A percentile compares a stretch with the other conserved stretches of the same genome.
phyloP scores from a whole-genome alignment of 345 rosid genomes.

The Linum tenue region DNA sequence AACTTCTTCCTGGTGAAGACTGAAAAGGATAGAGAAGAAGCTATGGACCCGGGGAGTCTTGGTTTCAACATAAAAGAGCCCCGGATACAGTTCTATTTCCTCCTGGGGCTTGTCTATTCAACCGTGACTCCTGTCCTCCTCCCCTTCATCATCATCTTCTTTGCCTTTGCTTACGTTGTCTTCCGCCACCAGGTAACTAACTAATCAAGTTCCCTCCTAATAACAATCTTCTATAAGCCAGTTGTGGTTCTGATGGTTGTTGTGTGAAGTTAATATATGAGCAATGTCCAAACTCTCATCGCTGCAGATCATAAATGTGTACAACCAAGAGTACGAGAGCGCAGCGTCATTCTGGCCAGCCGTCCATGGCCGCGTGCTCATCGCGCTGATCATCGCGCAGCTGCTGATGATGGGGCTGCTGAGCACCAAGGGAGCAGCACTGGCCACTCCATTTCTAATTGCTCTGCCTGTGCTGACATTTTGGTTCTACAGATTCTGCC shows the following conservation, averaged over 20 bases:
- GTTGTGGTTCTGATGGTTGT: not conserved
- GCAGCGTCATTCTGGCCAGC: conserved; percentile 93
- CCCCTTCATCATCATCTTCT: conserved; percentile 78
- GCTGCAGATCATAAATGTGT: conserved; percentile 26
- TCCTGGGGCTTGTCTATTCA: conserved; percentile 84
- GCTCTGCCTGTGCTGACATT: conserved; percentile 71
- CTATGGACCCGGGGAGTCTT: conserved; percentile 87
- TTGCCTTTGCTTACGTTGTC: conserved; percentile 63
- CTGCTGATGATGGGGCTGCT: conserved; percentile 64
- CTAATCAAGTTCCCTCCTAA: not conserved
- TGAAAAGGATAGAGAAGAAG: conserved; percentile 85
- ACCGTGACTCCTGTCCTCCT: conserved; percentile 72
- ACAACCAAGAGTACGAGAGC: conserved; percentile 66
- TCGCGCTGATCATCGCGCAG: conserved; percentile 67
- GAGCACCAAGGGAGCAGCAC: conserved; percentile 46
- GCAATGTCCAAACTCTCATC: not conserved
- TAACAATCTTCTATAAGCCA: no score
- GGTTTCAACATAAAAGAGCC: conserved; percentile 91
- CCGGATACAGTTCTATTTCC: conserved; percentile 82
- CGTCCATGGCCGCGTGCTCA: conserved; percentile 64
- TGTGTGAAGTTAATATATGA: not conserved
- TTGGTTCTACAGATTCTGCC: conserved; percentile 53
- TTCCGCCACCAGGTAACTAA: conserved; percentile 85
- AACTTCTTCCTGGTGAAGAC: conserved; percentile 87
- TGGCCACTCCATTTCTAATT: conserved; percentile 60